Conservation (phyloP, 441 rosid genomes). For the Codiaeum variegatum region DNA sequence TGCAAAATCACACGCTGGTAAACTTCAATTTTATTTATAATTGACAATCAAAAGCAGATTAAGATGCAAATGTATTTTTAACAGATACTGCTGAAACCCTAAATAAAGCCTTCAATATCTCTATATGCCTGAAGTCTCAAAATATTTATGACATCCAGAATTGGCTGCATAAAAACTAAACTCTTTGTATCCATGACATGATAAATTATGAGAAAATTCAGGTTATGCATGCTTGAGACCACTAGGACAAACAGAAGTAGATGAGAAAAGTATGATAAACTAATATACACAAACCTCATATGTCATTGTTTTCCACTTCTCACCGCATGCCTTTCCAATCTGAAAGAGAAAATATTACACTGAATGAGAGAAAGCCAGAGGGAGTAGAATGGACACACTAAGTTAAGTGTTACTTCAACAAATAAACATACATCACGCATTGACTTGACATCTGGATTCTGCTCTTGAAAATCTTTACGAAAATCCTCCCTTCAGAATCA, state of each 20-base stretch:
- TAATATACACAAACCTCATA: slow-evolving; percentile 51
- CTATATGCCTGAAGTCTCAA: not conserved
- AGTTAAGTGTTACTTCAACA: not conserved
- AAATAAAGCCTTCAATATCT: not conserved
- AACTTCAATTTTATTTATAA: not conserved
- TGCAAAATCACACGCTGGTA: not conserved
- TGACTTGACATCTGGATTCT: slow-evolving; percentile 81
- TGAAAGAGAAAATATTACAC: slow-evolving; percentile 24
- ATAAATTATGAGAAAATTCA: not conserved
- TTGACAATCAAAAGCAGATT: not conserved
- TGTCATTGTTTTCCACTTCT: slow-evolving; percentile 88
- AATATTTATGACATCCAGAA: not conserved
- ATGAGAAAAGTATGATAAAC: slow-evolving; percentile 7
- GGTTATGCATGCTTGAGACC: not conserved
- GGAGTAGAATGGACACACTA: slow-evolving; percentile 3
- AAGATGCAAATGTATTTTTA: not conserved
- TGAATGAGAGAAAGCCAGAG: slow-evolving; percentile 2
- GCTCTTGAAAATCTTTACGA: slow-evolving; percentile 76
- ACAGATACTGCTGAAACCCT: not conserved
- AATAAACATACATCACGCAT: slow-evolving; percentile 76
- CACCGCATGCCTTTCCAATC: slow-evolving; percentile 98
- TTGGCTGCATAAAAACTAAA: not conserved
- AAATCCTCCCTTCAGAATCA: slow-evolving; percentile 70
- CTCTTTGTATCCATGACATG: not conserved
- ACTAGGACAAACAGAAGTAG: not conserved